Evolutionary conservation across 106 monocot genomes (phyloP).

Genomic region (Apostasia shenzhenica): DNA sequence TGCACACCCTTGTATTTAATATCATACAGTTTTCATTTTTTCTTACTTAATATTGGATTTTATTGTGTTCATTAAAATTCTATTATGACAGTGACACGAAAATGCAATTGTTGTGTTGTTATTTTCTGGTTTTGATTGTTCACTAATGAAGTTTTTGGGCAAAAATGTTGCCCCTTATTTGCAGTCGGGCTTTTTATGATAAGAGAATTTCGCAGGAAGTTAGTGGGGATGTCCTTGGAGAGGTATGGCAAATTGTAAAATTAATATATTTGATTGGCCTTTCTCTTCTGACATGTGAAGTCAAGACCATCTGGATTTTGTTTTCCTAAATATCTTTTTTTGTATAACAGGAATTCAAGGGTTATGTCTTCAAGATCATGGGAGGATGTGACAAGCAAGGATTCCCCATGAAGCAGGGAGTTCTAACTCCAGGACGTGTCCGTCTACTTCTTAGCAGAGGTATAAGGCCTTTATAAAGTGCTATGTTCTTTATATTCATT

Average conservation of each 20-base stretch:
- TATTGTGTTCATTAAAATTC: too few relatives aligned
- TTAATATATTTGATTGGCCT: too few relatives aligned
- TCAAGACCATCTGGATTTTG: too few relatives aligned
- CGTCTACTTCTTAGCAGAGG: slow-evolving; percentile 54
- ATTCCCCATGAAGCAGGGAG: slow-evolving; percentile 81
- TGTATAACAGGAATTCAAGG: slow-evolving; percentile 46
- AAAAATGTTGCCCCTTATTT: not conserved
- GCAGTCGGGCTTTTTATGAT: slow-evolving; percentile 54
- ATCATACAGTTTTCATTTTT: too few relatives aligned
- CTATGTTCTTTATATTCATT: too few relatives aligned
- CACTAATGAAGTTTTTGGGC: too few relatives aligned
- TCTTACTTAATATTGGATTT: too few relatives aligned
- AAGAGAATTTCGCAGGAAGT: slow-evolving; percentile 74
- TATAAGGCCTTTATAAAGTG: not conserved
- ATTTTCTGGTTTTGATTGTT: too few relatives aligned
- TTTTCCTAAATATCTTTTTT: not conserved
- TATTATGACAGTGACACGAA: too few relatives aligned
- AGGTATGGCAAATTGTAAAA: slow-evolving; percentile 17
- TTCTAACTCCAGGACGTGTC: slow-evolving; percentile 47
- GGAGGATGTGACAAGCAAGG: slow-evolving; percentile 73
- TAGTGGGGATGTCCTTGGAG: slow-evolving; percentile 59
- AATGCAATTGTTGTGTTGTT: too few relatives aligned
- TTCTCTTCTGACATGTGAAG: too few relatives aligned
- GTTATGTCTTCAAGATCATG: slow-evolving; percentile 65
- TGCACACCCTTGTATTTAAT: too few relatives aligned